These are phyloP conservation scores for Apium graveolens DNA, from an alignment of 129 eudicot species.

Conservation along the genomic window DNA sequence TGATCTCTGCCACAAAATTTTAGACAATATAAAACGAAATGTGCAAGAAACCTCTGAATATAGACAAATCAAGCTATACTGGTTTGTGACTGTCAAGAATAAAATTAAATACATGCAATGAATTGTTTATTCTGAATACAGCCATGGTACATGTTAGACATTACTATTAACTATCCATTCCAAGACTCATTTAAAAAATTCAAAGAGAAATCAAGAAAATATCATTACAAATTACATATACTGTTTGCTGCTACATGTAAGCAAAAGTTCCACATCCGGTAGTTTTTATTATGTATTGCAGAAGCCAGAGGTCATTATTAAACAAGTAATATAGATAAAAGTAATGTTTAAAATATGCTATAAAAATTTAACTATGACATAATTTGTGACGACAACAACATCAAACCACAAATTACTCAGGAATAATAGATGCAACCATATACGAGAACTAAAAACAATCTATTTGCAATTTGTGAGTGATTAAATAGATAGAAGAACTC, in stretches of 20 bases:
- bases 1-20: neutral
- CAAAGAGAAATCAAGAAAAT: neutral
- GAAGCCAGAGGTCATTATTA: neutral
- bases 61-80: neutral
- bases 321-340: neutral
- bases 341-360: neutral
- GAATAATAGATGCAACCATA: neutral
- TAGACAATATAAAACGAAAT: neutral
- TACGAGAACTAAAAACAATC: neutral
- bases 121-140: neutral
- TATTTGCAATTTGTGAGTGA: neutral
- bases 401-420: neutral
- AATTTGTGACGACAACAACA: neutral
- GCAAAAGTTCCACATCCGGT: neutral
- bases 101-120: neutral
- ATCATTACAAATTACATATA: neutral
- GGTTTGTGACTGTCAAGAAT: neutral
- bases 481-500: neutral
- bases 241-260: neutral
- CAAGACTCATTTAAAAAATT: neutral
- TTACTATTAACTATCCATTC: neutral
- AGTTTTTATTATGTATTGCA: neutral
- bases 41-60: conserved; percentile 5
- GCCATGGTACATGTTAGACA: neutral
- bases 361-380: too few relatives aligned